phyloP scores from a whole-genome alignment of 1,284 basidiomycete genomes.

The Ustilago loliicola region DNA sequence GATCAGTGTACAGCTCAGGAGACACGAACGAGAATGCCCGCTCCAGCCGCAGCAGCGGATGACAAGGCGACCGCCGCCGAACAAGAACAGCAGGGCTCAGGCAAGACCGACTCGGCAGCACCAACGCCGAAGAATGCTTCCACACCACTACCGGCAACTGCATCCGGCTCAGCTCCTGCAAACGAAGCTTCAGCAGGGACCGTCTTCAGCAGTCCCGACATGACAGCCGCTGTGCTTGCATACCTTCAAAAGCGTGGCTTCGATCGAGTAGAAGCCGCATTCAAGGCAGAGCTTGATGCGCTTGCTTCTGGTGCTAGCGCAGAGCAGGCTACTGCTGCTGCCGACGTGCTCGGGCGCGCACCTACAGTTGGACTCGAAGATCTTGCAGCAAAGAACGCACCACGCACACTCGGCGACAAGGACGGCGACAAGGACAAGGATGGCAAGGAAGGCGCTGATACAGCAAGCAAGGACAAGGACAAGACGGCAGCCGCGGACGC shows the following conservation, averaged over 20 bases:
- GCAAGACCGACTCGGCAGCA: conserved; percentile 23
- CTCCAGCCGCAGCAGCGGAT: conserved; percentile 29
- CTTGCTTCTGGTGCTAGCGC: conserved; percentile 51
- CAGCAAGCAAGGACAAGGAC: conserved; percentile 14
- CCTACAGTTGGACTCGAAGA: conserved; percentile 76
- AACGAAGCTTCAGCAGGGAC: conserved; percentile 33
- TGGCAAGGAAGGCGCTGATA: conserved; percentile 5
- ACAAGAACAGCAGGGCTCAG: conserved; percentile 14
- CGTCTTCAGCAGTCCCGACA: conserved; percentile 49
- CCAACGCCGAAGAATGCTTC: conserved; percentile 37
- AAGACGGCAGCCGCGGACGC: conserved; percentile 26
- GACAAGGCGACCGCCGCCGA: conserved; percentile 30
- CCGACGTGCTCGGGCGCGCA: conserved; percentile 71
- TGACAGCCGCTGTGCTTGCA: conserved; percentile 48
- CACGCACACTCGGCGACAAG: conserved; percentile 64
- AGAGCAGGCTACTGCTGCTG: conserved; percentile 50
- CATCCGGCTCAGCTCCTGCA: conserved; percentile 19
- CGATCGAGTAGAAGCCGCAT: conserved; percentile 80
- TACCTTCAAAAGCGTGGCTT: conserved; percentile 87
- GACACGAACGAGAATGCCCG: conserved; percentile 21
- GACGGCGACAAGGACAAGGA: conserved; percentile 57
- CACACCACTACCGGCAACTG: conserved; percentile 20
- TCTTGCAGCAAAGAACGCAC: conserved; percentile 65
- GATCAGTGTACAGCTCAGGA: not conserved
- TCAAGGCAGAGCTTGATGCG: conserved; percentile 78